Percentiles rank a stretch among this genome's conserved stretches.
Conservation (phyloP, 192 early-diverging fungal species). For the Backusella psychrophila region DNA sequence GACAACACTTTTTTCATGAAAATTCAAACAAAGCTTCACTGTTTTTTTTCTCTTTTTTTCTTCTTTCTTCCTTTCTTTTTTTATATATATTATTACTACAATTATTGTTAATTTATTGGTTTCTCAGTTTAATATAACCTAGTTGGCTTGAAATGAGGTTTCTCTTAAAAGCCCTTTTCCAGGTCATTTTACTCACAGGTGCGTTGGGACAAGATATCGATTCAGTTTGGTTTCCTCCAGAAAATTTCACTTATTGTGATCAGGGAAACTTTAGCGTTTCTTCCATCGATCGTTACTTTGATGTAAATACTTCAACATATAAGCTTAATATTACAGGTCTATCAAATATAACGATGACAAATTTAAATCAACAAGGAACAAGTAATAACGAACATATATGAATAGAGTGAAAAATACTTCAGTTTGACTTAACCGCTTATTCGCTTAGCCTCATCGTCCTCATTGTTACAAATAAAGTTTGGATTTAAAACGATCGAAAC, state of each 20-base stretch:
- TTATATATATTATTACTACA: neutral
- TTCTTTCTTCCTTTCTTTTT: neutral
- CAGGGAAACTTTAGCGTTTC: neutral
- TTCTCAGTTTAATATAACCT: neutral
- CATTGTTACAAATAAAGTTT: conserved; percentile 6
- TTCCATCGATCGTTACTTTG: neutral
- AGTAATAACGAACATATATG: conserved; percentile 1
- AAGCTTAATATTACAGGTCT: neutral
- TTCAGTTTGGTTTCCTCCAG: conserved; percentile 11
- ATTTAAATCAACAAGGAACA: conserved; percentile 8
- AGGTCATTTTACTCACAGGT: neutral
- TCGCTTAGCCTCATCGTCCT: neutral
- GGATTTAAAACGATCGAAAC: conserved; percentile 10
- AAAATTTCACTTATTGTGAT: neutral
- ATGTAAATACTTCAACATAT: conserved; percentile 9
- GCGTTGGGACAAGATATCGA: neutral
- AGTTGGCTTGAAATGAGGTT: conserved; percentile 7
- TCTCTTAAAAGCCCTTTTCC: neutral
- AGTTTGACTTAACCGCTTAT: neutral
- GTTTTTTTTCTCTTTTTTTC: neutral
- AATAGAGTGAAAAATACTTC: neutral
- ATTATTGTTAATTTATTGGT: neutral
- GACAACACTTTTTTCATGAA: neutral
- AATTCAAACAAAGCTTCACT: neutral
- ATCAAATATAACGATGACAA: neutral